Conservation (phyloP, 805 yeast genomes). For the Metschnikowia gelsemii region DNA sequence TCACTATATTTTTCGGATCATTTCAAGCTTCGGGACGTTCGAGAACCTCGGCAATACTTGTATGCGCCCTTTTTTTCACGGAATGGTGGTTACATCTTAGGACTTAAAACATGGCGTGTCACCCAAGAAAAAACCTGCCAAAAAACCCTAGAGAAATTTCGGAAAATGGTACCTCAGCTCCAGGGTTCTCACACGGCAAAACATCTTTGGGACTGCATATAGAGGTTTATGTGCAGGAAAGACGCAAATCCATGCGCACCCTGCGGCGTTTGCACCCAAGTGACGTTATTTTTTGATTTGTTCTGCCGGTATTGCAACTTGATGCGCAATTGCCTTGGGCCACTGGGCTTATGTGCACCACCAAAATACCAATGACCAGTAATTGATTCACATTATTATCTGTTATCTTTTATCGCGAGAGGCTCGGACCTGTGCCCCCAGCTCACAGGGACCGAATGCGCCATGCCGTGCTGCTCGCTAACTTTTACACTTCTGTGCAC, state of each 20-base stretch:
- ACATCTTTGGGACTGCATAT: not conserved
- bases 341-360: not conserved
- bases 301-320: conserved; percentile 1
- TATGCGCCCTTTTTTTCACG: too few relatives aligned
- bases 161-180: too few relatives aligned
- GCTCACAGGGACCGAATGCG: not conserved
- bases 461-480: too few relatives aligned
- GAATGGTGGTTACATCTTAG: too few relatives aligned
- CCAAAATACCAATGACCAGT: conserved; percentile 3
- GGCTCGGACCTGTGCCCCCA: conserved; percentile 1
- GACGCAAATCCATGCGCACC: not conserved
- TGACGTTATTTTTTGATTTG: not conserved
- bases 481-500: too few relatives aligned
- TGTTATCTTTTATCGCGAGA: conserved; percentile 8
- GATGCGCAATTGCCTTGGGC: conserved; percentile 3
- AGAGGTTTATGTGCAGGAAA: not conserved
- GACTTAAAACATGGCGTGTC: too few relatives aligned
- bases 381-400: conserved; percentile 1
- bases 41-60: too few relatives aligned
- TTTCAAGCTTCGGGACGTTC: too few relatives aligned
- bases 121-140: too few relatives aligned
- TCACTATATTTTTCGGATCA: too few relatives aligned
- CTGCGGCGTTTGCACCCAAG: conserved; percentile 7
- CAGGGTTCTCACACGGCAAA: conserved; percentile 1
- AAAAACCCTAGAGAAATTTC: too few relatives aligned